A percentile compares a stretch with the other conserved stretches of the same genome.
Conservation (phyloP, 306 rosid genomes). For the Cucurbita pepo region DNA sequence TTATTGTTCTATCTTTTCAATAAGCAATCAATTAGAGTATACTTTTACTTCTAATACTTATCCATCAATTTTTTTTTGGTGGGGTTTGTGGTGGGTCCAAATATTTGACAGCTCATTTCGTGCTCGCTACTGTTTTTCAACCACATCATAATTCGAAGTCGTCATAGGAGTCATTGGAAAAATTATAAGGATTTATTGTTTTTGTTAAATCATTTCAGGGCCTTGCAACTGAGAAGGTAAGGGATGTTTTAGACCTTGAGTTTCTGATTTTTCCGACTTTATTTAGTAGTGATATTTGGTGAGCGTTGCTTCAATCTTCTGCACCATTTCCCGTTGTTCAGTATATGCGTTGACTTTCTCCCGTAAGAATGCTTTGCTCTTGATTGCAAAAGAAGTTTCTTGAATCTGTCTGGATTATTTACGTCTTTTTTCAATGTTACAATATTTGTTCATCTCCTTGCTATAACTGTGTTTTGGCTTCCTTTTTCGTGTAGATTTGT, state of each 20-base stretch:
- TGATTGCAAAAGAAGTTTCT: background rate
- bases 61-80: background rate
- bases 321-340: background rate
- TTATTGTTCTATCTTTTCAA: too few relatives aligned
- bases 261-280: background rate
- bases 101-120: background rate
- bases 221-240: background rate
- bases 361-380: background rate
- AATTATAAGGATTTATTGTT: background rate
- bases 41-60: background rate
- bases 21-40: background rate
- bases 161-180: background rate
- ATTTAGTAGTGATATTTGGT: background rate
- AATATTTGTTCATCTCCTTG: background rate
- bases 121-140: background rate
- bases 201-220: background rate
- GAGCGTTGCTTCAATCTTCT: background rate
- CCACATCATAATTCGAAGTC: background rate
- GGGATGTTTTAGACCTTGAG: background rate
- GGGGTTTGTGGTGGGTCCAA: background rate
- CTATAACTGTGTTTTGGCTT: background rate
- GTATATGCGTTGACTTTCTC: background rate
- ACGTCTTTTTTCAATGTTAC: background rate
- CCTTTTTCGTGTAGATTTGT: background rate
- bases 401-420: background rate